phyloP scores from a whole-genome alignment of 129 eudicot species.

The Arctium lappa region DNA sequence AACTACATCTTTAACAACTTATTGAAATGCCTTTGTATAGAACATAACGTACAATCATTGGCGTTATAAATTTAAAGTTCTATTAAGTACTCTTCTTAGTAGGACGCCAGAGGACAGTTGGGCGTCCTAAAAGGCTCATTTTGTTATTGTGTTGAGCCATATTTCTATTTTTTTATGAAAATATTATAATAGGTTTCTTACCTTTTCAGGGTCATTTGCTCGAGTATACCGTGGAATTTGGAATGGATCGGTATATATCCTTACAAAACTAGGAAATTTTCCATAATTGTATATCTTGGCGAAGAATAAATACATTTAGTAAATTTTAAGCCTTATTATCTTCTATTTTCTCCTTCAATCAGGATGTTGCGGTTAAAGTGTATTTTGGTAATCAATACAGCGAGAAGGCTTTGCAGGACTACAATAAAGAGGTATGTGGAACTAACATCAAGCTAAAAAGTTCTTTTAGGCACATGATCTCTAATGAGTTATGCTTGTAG shows the following conservation, averaged over 20 bases:
- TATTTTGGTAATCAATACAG: constrained; percentile 60
- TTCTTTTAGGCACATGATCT: background rate
- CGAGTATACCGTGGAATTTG: constrained; percentile 88
- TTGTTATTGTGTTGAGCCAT: background rate
- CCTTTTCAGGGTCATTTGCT: constrained; percentile 72
- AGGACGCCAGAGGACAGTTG: background rate
- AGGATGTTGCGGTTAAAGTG: constrained; percentile 94
- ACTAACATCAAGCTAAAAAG: background rate
- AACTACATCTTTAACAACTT: background rate
- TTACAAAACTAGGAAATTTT: constrained; percentile 4
- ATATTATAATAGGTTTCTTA: constrained; percentile 2
- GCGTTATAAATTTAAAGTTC: background rate
- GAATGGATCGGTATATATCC: constrained; percentile 81
- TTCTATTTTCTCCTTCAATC: constrained; percentile 16
- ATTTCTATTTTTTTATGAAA: background rate
- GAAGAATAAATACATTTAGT: background rate
- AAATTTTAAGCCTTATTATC: background rate
- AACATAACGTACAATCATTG: background rate
- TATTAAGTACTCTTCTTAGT: background rate
- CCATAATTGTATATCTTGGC: constrained; percentile 7
- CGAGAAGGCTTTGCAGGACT: constrained; percentile 59
- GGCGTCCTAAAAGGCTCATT: background rate
- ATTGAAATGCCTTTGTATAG: background rate
- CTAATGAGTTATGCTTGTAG: background rate
- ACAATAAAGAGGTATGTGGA: constrained; percentile 64